phyloP scores from a whole-genome alignment of 768 basidiomycete species.

The Serendipita sp. region DNA sequence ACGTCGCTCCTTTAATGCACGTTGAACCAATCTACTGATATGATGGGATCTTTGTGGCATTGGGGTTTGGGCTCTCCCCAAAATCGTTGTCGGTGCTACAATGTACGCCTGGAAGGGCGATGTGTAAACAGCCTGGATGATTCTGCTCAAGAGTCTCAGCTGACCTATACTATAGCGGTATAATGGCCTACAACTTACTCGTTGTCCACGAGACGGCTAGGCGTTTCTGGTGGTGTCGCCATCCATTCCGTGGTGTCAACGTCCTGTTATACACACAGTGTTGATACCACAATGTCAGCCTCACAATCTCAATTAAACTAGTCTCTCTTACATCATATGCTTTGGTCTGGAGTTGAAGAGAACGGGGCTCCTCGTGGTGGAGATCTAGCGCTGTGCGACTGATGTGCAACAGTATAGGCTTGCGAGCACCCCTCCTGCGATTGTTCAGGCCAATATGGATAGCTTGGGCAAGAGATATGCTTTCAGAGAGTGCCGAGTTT shows the following conservation, averaged over 20 bases:
- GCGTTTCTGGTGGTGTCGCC: not conserved
- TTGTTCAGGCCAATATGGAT: not conserved
- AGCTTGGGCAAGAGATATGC: conserved; percentile 2
- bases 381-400: not conserved
- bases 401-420: not conserved
- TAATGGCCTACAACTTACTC: not conserved
- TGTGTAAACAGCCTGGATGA: not conserved
- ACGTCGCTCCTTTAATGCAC: not conserved
- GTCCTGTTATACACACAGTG: not conserved
- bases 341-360: not conserved
- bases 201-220: not conserved
- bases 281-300: not conserved
- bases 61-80: not conserved
- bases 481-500: not conserved
- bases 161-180: not conserved
- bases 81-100: not conserved
- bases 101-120: not conserved
- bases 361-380: not conserved
- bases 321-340: not conserved
- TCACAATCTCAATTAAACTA: not conserved
- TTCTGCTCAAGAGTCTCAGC: not conserved
- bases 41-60: not conserved
- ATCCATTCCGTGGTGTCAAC: not conserved
- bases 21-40: not conserved
- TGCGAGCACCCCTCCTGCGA: not conserved